Evolutionary conservation across 805 yeast genomes (phyloP), one percentile per base, ranked within the genome.

Genomic region (Suhomyces sp.): DNA sequence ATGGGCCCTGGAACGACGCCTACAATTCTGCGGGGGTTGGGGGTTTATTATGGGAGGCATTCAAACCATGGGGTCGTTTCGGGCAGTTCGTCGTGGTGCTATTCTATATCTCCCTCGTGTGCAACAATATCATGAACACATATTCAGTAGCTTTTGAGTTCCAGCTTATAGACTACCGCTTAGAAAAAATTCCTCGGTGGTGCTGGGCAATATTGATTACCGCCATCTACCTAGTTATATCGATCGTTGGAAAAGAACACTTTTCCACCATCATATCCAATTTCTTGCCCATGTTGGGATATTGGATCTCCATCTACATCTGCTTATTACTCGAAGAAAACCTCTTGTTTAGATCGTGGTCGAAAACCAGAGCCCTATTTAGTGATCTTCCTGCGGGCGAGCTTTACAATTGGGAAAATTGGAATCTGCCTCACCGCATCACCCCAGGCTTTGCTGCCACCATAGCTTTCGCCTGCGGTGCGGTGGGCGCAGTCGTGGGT

Each of bases 241-340:
- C 96, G 1, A 69, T 89, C 53, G 92, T 81, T 20, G 97, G 97
- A 9, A 78, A 86, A 59, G 72, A 85, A 63, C 84, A 85, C 59
- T 86, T 90, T 64, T 76, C 89, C 51, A 76, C 82, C 2, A 88
- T 90, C 53, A 72, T 89, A 58, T 83, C 89, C 9, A 89, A 89
- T 61, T 89, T 89, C 68, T 72, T 89, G 60, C 96, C 97, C 8
- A 89, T 89, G 96, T 80, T 89, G 53, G 96, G 96, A 1, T 89
- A 89, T 69, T 89, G 97, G 97, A 81, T 88, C 51, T 82, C 92
- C 52, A 87, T 89, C 71, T 90, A 89, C 66, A 81, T 85, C 60
- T 79, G 81, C n/a, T 65, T 89, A 44, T 68, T 89, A 31, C 53
- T 88, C 2, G 89, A 87, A 57, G 97, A 89, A 65, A 88, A 88